Percentiles rank a stretch among this genome's conserved stretches.
Evolutionary conservation across 352 stramenopile genomes (phyloP).

Genomic region (Peronospora belbahrii): DNA sequence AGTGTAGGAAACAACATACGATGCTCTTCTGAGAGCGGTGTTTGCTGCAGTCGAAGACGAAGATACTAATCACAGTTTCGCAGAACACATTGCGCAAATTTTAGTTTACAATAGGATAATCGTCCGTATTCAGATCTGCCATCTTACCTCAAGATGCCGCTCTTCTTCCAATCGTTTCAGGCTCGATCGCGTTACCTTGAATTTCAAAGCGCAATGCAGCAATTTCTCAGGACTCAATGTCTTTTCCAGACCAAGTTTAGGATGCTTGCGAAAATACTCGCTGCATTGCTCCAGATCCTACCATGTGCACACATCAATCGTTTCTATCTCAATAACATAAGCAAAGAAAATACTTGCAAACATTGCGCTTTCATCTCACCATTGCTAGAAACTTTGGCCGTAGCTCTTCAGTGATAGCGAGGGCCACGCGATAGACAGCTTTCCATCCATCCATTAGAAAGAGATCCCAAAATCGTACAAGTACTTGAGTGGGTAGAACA

Average conservation of each 20-base stretch:
- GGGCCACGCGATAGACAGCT: conserved; percentile 56
- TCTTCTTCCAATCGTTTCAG: conserved; percentile 60
- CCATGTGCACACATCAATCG: not conserved
- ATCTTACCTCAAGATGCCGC: conserved; percentile 51
- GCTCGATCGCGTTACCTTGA: conserved; percentile 57
- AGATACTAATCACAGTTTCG: conserved; percentile 46
- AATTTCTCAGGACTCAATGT: conserved; percentile 32
- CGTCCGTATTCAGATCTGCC: too few relatives aligned
- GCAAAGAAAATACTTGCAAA: not conserved
- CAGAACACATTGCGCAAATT: not conserved
- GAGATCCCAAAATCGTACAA: conserved; percentile 65
- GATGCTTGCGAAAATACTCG: conserved; percentile 59
- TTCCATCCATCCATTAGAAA: conserved; percentile 77
- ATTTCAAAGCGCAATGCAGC: conserved; percentile 36
- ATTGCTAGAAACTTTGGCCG: conserved; percentile 46
- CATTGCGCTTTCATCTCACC: conserved; percentile 19
- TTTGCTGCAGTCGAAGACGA: conserved; percentile 52
- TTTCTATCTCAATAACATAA: not conserved
- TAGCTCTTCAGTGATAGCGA: conserved; percentile 56
- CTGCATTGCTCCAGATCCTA: conserved; percentile 73
- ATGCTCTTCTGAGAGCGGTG: conserved; percentile 52
- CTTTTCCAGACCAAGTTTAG: conserved; percentile 39
- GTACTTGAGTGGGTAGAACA: conserved; percentile 32
- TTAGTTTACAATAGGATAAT: too few relatives aligned
- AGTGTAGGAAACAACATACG: conserved; percentile 68